Evolutionary conservation across 1,139 yeast species (phyloP), one percentile per base, ranked within the genome.

Genomic region (Pichia sp.): DNA sequence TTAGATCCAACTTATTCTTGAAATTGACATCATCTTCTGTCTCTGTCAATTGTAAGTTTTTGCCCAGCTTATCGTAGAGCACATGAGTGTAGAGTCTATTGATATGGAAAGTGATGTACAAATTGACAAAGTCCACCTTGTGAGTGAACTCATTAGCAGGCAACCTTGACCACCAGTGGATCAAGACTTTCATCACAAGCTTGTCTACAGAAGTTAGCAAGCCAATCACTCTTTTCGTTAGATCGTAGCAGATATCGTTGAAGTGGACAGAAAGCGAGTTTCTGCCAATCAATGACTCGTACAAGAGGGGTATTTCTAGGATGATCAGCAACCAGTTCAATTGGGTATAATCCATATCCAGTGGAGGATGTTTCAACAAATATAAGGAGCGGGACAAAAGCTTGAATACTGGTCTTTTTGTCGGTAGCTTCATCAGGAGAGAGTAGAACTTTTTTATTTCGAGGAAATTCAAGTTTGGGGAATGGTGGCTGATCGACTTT

Each of bases 201-300:
- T 76, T 67, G 36, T 77, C 75, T 4, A 79, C 63, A 60, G 83
- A 77, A 0, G 93, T 76, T 50, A 89, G 62, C 5, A 85, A 72
- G 0, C 96, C 96, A 42, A 88, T 71, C 3, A 81, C 71, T 50
- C 92, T 73, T 63, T 85, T 87, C 29, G 84, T 66, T 3, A 90
- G 75, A 51, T 87, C 92, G 63, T 83, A 84, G 29, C 84, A 75
- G 16, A 84, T 63, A 0, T 79, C 69, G 58, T 78, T 78, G 12
- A 85, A 75, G 60, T 83, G 87, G 0, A 79, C 76, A 0, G 76
- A 67, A 45, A 52, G 53, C 6, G 52, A 46, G 50, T 57, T 60
- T 46, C 62, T 66, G 64, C 62, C 67, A 63, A 71, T 65, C 41
- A 84, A 69, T 8, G 84, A 76, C 36, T 74, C 71, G 4, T 78